Percentiles rank a stretch among this genome's conserved stretches.
phyloP scores from a whole-genome alignment of 805 yeast species.

The Myxozyma monticola region DNA sequence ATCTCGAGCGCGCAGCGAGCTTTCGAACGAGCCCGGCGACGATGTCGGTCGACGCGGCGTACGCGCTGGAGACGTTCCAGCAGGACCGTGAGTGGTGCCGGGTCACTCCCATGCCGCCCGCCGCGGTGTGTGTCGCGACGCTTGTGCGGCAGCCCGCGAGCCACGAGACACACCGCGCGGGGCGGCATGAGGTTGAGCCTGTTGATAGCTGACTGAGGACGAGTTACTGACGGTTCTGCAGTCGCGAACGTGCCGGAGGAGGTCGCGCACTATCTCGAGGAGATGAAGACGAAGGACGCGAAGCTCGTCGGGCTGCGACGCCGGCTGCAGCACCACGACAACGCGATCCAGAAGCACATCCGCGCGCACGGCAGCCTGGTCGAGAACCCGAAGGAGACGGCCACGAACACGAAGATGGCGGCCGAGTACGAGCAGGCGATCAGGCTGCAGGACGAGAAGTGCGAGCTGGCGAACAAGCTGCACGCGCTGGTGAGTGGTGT shows the following conservation, averaged over 20 bases:
- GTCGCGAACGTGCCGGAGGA: slow-evolving; percentile 86
- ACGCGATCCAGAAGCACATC: slow-evolving; percentile 78
- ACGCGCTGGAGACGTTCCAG: slow-evolving; percentile 69
- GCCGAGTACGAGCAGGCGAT: slow-evolving; percentile 64
- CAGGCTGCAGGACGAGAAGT: slow-evolving; percentile 72
- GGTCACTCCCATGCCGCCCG: background rate
- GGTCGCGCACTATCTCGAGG: slow-evolving; percentile 74
- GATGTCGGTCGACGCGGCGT: slow-evolving; percentile 76
- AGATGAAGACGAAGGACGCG: slow-evolving; percentile 68
- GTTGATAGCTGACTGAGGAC: no score
- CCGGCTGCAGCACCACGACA: slow-evolving; percentile 68
- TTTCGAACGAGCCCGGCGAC: no score
- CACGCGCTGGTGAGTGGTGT: slow-evolving; percentile 44
- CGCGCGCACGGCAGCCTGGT: slow-evolving; percentile 78
- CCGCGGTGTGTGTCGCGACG: background rate
- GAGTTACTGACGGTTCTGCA: background rate
- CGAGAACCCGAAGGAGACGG: slow-evolving; percentile 78
- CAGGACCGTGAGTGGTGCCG: slow-evolving; percentile 39
- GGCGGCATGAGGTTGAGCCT: background rate
- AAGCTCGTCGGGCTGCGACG: slow-evolving; percentile 65
- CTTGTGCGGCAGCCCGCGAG: no score
- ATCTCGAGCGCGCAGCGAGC: no score
- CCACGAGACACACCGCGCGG: background rate
- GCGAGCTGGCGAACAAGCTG: slow-evolving; percentile 74
- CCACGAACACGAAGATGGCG: slow-evolving; percentile 61